Evolutionary conservation across 139 green algal genomes (phyloP).

Genomic region (Volvox africanus): DNA sequence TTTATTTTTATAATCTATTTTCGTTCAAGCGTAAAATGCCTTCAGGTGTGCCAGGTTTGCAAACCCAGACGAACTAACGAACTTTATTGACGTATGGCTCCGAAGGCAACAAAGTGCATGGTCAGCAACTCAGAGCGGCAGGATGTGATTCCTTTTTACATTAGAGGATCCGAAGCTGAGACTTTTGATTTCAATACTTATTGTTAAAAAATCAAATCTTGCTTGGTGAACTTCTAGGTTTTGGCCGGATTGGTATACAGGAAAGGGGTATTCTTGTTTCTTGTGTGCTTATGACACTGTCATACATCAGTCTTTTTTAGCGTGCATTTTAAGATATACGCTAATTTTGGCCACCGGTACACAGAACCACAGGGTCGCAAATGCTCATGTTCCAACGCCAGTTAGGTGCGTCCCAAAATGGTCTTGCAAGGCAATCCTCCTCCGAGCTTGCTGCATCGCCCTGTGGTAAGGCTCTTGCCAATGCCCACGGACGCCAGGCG

Average conservation of each 20-base stretch:
- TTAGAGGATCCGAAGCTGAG: no score
- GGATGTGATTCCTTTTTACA: no score
- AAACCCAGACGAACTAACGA: no score
- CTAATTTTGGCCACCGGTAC: not conserved
- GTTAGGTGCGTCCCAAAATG: not conserved
- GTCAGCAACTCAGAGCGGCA: no score
- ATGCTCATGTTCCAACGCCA: slow-evolving; percentile 17
- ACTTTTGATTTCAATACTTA: no score
- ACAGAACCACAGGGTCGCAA: slow-evolving; percentile 11
- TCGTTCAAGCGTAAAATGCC: no score
- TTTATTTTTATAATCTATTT: no score
- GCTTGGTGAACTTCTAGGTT: not conserved
- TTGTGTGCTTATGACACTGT: not conserved
- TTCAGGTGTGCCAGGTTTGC: no score
- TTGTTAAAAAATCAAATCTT: not conserved
- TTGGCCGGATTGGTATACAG: not conserved
- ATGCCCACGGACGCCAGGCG: not conserved
- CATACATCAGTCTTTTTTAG: not conserved
- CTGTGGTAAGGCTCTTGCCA: not conserved
- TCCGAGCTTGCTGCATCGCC: not conserved
- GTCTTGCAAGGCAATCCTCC: not conserved
- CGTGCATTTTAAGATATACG: no score
- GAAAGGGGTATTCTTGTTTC: not conserved
- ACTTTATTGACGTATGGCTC: no score
- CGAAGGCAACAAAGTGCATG: no score